phyloP scores from a whole-genome alignment of 352 stramenopile species.

The Globisporangium solare region DNA sequence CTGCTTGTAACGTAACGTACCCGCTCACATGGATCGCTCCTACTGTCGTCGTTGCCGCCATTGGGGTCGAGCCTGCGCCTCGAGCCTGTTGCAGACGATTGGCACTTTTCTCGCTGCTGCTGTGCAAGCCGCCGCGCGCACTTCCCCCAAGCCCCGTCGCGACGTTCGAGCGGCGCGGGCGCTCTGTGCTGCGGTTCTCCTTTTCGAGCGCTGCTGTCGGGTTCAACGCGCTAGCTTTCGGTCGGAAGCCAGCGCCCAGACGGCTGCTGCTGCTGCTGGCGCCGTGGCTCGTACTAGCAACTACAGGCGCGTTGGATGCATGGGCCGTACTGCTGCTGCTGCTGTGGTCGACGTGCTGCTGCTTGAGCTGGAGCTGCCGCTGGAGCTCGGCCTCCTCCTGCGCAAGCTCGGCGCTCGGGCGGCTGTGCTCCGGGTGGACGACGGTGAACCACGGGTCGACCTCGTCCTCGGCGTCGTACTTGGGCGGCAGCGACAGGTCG shows the following conservation, averaged over 20 bases:
- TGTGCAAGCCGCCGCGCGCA: no score
- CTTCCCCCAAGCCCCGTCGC: not conserved
- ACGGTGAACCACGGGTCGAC: slow-evolving; percentile 62
- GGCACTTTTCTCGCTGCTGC: no score
- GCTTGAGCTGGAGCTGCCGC: slow-evolving; percentile 5
- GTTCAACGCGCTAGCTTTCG: slow-evolving; percentile 5
- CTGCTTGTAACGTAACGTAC: no score
- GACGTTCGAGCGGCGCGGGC: slow-evolving; percentile 7
- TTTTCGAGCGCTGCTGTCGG: slow-evolving; percentile 18
- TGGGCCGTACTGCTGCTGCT: not conserved
- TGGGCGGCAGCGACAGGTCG: slow-evolving; percentile 38
- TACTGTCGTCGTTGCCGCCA: no score
- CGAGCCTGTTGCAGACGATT: no score
- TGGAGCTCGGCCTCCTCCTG: slow-evolving; percentile 20
- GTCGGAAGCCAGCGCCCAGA: not conserved
- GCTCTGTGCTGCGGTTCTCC: slow-evolving; percentile 25
- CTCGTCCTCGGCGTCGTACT: slow-evolving; percentile 19
- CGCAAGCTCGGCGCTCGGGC: slow-evolving; percentile 48
- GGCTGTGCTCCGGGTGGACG: slow-evolving; percentile 49
- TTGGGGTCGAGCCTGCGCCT: no score
- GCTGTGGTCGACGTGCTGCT: slow-evolving; percentile 1
- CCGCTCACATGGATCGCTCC: no score
- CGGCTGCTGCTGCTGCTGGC: not conserved
- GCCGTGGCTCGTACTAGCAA: not conserved
- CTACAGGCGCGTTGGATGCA: no score